These are phyloP conservation scores for Triticum timopheevii DNA, from an alignment of 176 grass and related monocot species.

Conservation along the genomic window DNA sequence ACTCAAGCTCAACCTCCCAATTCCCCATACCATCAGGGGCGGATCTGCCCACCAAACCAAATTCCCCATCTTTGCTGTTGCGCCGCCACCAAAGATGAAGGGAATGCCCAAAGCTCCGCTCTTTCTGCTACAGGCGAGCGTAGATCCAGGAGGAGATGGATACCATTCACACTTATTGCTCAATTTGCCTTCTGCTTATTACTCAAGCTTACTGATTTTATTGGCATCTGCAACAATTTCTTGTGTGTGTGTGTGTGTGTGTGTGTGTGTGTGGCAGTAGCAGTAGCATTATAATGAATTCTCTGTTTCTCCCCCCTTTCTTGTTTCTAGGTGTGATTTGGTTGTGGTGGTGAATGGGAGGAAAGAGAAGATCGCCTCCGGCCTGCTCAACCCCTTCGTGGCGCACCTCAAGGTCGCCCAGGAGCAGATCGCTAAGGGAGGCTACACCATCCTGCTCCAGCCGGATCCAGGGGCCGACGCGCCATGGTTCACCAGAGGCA, in stretches of 20 bases:
- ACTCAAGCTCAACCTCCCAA: background rate
- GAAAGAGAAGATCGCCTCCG: slow-evolving; percentile 91
- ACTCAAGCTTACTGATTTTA: background rate
- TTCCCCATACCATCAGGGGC: background rate
- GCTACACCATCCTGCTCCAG: slow-evolving; percentile 86
- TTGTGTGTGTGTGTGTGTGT: too few relatives aligned
- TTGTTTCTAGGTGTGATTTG: slow-evolving; percentile 81
- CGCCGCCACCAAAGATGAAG: background rate
- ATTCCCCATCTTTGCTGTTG: background rate
- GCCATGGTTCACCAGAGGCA: slow-evolving; percentile 83
- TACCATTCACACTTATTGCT: background rate
- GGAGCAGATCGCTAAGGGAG: slow-evolving; percentile 89
- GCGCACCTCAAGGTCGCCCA: slow-evolving; percentile 78
- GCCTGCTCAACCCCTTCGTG: slow-evolving; percentile 83
- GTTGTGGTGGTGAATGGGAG: slow-evolving; percentile 72
- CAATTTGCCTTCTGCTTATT: background rate
- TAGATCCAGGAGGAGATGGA: slow-evolving; percentile 6
- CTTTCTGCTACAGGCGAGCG: background rate
- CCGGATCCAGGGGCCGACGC: slow-evolving; percentile 42
- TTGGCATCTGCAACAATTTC: too few relatives aligned
- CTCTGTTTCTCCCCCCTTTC: too few relatives aligned
- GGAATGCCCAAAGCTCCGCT: background rate
- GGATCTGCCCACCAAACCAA: background rate
- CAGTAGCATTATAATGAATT: background rate
- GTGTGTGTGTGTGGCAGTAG: background rate